phyloP scores from a whole-genome alignment of 1,284 basidiomycete species.

The Gomphus sp. region DNA sequence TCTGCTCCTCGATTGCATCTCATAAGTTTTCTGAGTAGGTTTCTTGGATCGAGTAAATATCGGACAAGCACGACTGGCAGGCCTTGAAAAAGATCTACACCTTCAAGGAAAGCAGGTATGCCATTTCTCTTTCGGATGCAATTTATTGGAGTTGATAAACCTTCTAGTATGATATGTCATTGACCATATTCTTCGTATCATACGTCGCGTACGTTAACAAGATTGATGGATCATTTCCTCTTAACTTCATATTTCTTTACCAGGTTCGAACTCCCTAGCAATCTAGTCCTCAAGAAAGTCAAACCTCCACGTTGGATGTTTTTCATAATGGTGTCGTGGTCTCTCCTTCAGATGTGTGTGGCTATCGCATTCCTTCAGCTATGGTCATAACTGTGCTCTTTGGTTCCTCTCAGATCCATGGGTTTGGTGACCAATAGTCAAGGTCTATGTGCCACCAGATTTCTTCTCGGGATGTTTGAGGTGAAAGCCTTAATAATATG shows the following conservation, averaged over 20 bases:
- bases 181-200: conserved; percentile 11
- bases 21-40: conserved; percentile 11
- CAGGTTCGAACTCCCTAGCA: conserved; percentile 18
- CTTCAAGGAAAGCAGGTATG: conserved; percentile 11
- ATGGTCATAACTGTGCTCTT: background rate
- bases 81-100: conserved; percentile 13
- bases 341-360: conserved; percentile 13
- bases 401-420: conserved; percentile 11
- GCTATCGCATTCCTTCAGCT: background rate
- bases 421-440: conserved; percentile 23
- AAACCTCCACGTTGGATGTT: conserved; percentile 19
- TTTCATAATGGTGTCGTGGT: conserved; percentile 17
- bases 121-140: conserved; percentile 9
- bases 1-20: background rate
- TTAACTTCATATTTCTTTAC: background rate
- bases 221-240: background rate
- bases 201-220: conserved; percentile 14
- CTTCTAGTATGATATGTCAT: conserved; percentile 8
- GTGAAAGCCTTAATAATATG: conserved; percentile 1
- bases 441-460: conserved; percentile 24
- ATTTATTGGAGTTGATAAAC: background rate
- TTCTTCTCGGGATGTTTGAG: conserved; percentile 27
- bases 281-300: conserved; percentile 16
- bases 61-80: conserved; percentile 18
- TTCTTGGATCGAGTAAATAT: conserved; percentile 22